These are phyloP conservation scores for Coemansia reversa DNA, from an alignment of 192 early-diverging fungal species.

Conservation along the genomic window DNA sequence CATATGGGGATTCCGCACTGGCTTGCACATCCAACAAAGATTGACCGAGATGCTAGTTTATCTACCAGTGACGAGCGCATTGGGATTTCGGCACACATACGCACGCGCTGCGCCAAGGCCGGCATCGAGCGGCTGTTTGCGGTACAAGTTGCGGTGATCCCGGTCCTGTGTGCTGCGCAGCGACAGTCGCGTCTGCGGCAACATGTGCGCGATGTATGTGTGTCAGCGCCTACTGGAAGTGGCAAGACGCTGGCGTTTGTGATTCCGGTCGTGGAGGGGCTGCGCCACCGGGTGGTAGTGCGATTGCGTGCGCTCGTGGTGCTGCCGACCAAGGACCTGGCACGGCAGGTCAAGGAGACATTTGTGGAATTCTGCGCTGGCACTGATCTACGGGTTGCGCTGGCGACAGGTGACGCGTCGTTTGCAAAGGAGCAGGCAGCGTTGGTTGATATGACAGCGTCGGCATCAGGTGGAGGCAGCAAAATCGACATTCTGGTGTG, in stretches of 20 bases:
- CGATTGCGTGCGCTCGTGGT: conserved; percentile 87
- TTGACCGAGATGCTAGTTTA: conserved; percentile 62
- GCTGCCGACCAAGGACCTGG: conserved; percentile 92
- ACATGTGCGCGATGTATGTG: conserved; percentile 84
- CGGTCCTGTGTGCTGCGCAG: conserved; percentile 70
- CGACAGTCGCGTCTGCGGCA: conserved; percentile 66
- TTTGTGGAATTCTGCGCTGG: conserved; percentile 78
- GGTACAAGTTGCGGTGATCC: conserved; percentile 85
- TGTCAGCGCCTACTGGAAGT: conserved; percentile 92
- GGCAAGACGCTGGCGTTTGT: conserved; percentile 98
- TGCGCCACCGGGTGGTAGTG: conserved; percentile 71
- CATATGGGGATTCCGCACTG: conserved; percentile 84
- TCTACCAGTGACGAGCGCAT: conserved; percentile 53
- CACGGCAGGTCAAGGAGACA: conserved; percentile 80
- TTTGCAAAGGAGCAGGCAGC: conserved; percentile 70
- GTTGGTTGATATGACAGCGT: conserved; percentile 37
- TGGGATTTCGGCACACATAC: conserved; percentile 65
- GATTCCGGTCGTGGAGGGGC: conserved; percentile 84
- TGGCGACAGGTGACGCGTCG: conserved; percentile 75
- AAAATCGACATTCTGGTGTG: conserved; percentile 87
- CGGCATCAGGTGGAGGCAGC: conserved; percentile 58
- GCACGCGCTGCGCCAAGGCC: conserved; percentile 59
- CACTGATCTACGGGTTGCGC: conserved; percentile 71
- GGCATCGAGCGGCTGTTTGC: conserved; percentile 80
- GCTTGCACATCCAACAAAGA: conserved; percentile 76